Conservation (phyloP, 345 rosid species). For the Stellera chamaejasme region DNA sequence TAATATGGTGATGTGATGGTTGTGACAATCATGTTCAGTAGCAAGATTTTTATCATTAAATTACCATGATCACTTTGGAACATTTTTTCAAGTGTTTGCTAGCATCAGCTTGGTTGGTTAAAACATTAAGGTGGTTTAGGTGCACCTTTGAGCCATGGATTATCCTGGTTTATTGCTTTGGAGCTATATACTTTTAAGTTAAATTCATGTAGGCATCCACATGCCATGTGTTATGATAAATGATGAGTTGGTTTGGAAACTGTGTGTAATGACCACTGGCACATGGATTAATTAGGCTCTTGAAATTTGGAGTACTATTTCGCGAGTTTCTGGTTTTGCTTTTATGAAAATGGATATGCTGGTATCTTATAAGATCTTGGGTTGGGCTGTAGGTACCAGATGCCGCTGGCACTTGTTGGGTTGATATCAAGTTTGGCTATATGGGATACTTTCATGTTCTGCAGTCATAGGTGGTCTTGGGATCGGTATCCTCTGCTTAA, state of each 20-base stretch:
- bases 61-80: too few relatives aligned
- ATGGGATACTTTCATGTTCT: slow-evolving; percentile 80
- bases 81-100: too few relatives aligned
- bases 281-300: too few relatives aligned
- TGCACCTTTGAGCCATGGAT: too few relatives aligned
- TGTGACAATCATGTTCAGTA: too few relatives aligned
- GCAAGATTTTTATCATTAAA: too few relatives aligned
- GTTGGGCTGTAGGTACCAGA: slow-evolving; percentile 58
- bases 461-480: slow-evolving; percentile 59
- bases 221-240: not conserved
- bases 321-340: not conserved
- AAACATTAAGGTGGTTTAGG: too few relatives aligned
- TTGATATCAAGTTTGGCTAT: slow-evolving; percentile 71
- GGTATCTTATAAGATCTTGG: not conserved
- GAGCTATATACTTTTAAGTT: not conserved
- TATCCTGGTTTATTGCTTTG: too few relatives aligned
- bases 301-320: not conserved
- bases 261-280: not conserved
- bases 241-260: not conserved
- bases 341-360: not conserved
- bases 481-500: slow-evolving; percentile 45
- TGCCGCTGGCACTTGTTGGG: slow-evolving; percentile 87
- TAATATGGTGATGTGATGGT: too few relatives aligned
- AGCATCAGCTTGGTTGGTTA: too few relatives aligned
- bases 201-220: not conserved